Percentiles rank a stretch among this genome's conserved stretches.
phyloP scores from a whole-genome alignment of 1,284 basidiomycete genomes.

The Marasmius fiardii region DNA sequence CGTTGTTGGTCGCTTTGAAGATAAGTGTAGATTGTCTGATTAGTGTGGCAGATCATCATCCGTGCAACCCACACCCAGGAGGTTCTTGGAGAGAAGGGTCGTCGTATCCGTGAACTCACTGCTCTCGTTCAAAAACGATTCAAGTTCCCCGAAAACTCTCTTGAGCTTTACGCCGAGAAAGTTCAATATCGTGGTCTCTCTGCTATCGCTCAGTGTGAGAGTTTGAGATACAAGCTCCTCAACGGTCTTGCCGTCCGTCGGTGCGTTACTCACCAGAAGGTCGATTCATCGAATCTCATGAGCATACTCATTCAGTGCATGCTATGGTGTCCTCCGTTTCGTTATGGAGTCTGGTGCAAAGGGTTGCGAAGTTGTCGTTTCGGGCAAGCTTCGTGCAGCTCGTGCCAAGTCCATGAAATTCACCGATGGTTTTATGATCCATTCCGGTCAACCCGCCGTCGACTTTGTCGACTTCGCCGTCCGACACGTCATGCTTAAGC shows the following conservation, averaged over 20 bases:
- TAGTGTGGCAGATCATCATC: slow-evolving; percentile 88
- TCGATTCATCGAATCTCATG: slow-evolving; percentile 12
- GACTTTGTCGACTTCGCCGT: slow-evolving; percentile 99
- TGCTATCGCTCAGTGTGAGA: slow-evolving; percentile 99
- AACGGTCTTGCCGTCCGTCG: slow-evolving; percentile 99
- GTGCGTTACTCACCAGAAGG: slow-evolving; percentile 40
- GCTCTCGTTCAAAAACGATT: slow-evolving; percentile 99
- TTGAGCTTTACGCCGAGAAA: slow-evolving; percentile 99
- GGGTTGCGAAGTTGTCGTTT: slow-evolving; percentile 99
- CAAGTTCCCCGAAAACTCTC: slow-evolving; percentile 98
- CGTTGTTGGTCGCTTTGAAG: slow-evolving; percentile 9
- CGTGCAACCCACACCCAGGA: slow-evolving; percentile 99
- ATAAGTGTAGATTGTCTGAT: slow-evolving; percentile 8
- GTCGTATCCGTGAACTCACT: slow-evolving; percentile 98
- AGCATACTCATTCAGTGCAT: slow-evolving; percentile 61
- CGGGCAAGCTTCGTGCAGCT: slow-evolving; percentile 98
- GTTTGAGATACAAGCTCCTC: slow-evolving; percentile 97
- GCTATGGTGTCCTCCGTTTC: slow-evolving; percentile 99
- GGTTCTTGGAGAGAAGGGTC: slow-evolving; percentile 99
- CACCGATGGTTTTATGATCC: slow-evolving; percentile 99
- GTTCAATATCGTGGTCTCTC: slow-evolving; percentile 99
- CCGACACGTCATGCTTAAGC: slow-evolving; percentile 96
- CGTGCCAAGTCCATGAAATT: slow-evolving; percentile 99
- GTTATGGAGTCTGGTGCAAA: slow-evolving; percentile 99
- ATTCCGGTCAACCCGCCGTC: slow-evolving; percentile 97